phyloP scores from a whole-genome alignment of 345 rosid species.

The Murraya koenigii region DNA sequence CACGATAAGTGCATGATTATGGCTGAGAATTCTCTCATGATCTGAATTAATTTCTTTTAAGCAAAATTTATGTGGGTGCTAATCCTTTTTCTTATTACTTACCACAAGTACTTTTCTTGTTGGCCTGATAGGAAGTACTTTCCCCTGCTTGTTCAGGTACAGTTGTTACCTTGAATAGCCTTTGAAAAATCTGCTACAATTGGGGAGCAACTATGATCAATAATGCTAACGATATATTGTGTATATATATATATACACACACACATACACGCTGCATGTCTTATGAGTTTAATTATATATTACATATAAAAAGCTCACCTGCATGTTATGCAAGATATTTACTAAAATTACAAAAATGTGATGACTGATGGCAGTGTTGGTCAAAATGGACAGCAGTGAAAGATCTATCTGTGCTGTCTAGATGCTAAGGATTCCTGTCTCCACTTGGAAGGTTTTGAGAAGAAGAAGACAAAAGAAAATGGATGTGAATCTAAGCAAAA shows the following conservation, averaged over 20 bases:
- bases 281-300: too few relatives aligned
- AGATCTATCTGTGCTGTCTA: slow-evolving; percentile 59
- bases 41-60: too few relatives aligned
- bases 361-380: slow-evolving; percentile 23
- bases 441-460: slow-evolving; percentile 22
- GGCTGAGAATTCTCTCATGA: too few relatives aligned
- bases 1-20: too few relatives aligned
- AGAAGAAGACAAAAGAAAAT: slow-evolving; percentile 51
- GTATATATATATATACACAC: background rate
- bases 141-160: slow-evolving; percentile 30
- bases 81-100: background rate
- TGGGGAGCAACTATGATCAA: slow-evolving; percentile 10
- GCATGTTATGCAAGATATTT: slow-evolving; percentile 43
- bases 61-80: background rate
- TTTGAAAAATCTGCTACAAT: slow-evolving; percentile 59
- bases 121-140: slow-evolving; percentile 5
- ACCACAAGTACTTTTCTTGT: slow-evolving; percentile 21
- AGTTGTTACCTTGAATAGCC: slow-evolving; percentile 44
- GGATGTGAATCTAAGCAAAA: slow-evolving; percentile 37
- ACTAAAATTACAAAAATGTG: background rate
- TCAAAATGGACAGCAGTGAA: slow-evolving; percentile 47
- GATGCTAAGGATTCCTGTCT: slow-evolving; percentile 40
- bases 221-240: background rate
- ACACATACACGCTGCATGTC: too few relatives aligned
- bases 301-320: slow-evolving; percentile 42